These are phyloP conservation scores for Gaultheria prostrata DNA, from an alignment of 148 eudicot species.

Conservation along the genomic window DNA sequence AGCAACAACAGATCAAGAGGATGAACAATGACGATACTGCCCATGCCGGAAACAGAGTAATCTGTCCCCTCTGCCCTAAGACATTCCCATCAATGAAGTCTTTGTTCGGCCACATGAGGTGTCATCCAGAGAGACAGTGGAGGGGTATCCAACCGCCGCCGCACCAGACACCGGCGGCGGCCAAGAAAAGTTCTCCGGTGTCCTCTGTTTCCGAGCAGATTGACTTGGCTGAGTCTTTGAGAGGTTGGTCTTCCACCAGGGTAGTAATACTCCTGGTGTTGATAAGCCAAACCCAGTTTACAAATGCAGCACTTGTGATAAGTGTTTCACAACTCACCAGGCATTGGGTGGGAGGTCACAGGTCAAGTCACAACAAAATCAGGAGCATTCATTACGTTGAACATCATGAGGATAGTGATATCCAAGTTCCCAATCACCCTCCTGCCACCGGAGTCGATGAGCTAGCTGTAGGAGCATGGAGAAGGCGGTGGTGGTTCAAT, in stretches of 20 bases:
- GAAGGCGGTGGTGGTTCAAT: neutral
- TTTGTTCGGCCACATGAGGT: slow-evolving; percentile 69
- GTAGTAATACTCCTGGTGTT: neutral
- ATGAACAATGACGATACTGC: slow-evolving; percentile 1
- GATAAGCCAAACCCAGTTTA: slow-evolving; percentile 19
- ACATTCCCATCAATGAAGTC: slow-evolving; percentile 41
- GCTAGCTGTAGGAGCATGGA: slow-evolving; percentile 12
- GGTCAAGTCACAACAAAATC: slow-evolving; percentile 44
- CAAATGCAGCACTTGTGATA: slow-evolving; percentile 45
- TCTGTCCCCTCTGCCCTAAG: slow-evolving; percentile 27
- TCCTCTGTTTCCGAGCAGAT: slow-evolving; percentile 16
- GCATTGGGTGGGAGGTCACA: slow-evolving; percentile 63
- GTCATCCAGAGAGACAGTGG: slow-evolving; percentile 45
- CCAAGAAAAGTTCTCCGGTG: slow-evolving; percentile 7
- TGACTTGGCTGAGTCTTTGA: neutral
- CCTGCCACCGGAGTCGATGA: neutral
- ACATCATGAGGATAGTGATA: neutral
- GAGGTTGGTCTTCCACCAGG: slow-evolving; percentile 32
- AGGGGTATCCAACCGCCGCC: slow-evolving; percentile 37
- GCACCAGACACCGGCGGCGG: neutral
- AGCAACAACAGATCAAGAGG: neutral
- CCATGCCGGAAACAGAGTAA: neutral
- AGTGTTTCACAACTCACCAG: slow-evolving; percentile 39
- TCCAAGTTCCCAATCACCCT: neutral
- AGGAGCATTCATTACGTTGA: neutral